phyloP scores from a whole-genome alignment of 768 basidiomycete genomes.

The Boletus pseudo-olivaceus region DNA sequence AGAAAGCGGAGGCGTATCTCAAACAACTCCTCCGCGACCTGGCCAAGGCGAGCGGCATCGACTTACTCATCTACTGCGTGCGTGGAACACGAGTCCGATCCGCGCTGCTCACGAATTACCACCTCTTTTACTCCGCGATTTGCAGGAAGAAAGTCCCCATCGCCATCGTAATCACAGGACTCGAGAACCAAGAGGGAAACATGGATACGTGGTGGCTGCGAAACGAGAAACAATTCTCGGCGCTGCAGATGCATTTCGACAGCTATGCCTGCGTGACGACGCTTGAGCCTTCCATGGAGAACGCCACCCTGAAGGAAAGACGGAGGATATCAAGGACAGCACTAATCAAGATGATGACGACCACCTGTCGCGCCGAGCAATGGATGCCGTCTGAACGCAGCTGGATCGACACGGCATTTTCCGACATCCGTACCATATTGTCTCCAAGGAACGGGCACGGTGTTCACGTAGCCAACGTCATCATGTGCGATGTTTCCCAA shows the following conservation, averaged over 20 bases:
- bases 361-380: constrained; percentile 14
- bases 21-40: constrained; percentile 23
- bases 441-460: constrained; percentile 4
- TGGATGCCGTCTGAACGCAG: constrained; percentile 27
- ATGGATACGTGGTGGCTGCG: constrained; percentile 33
- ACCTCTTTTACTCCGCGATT: constrained; percentile 38
- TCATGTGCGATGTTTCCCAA: constrained; percentile 22
- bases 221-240: constrained; percentile 27
- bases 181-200: constrained; percentile 31
- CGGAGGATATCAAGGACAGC: constrained; percentile 19
- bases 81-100: constrained; percentile 19
- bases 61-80: constrained; percentile 30
- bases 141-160: constrained; percentile 38
- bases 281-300: constrained; percentile 10
- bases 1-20: constrained; percentile 28
- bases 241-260: constrained; percentile 32
- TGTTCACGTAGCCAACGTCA: constrained; percentile 13
- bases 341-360: constrained; percentile 19
- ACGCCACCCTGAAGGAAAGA: constrained; percentile 11
- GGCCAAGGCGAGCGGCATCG: constrained; percentile 10
- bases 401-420: constrained; percentile 20
- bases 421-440: constrained; percentile 19
- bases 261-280: constrained; percentile 40
- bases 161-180: constrained; percentile 36
- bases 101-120: constrained; percentile 34